Percentiles rank a stretch among this genome's conserved stretches.
Conservation (phyloP, 2,329 filamentous ascomycete species). For the Beauveria caledonica region DNA sequence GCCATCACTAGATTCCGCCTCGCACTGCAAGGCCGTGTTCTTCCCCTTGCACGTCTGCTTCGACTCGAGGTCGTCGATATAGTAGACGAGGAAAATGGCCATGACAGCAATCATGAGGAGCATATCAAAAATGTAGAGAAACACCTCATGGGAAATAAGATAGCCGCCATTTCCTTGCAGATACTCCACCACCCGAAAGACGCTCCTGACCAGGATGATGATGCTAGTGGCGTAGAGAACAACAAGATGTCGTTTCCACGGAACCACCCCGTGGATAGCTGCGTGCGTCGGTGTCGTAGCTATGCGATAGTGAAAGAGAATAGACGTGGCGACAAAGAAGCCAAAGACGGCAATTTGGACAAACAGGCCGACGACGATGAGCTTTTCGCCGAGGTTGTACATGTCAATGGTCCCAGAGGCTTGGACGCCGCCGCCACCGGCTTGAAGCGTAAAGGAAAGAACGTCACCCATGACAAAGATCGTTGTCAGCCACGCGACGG, state of each 20-base stretch:
- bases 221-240: constrained; percentile 25
- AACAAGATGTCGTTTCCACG: constrained; percentile 24
- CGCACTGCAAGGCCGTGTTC: too few relatives aligned
- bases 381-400: constrained; percentile 28
- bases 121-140: constrained; percentile 37
- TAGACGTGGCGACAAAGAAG: constrained; percentile 39
- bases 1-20: too few relatives aligned
- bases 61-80: too few relatives aligned
- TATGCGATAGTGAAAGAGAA: constrained; percentile 33
- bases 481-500: constrained; percentile 31
- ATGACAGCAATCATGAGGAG: constrained; percentile 30
- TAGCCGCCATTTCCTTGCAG: constrained; percentile 32
- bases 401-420: background rate
- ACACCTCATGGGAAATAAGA: constrained; percentile 32
- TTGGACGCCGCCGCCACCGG: constrained; percentile 20
- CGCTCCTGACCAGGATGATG: constrained; percentile 36
- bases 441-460: constrained; percentile 35
- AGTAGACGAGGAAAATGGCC: too few relatives aligned
- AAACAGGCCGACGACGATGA: constrained; percentile 45
- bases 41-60: too few relatives aligned
- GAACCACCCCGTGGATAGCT: constrained; percentile 12
- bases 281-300: constrained; percentile 15
- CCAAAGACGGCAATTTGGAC: constrained; percentile 46
- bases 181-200: constrained; percentile 42
- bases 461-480: constrained; percentile 40